Base-by-base conservation (phyloP, 2,329 filamentous ascomycete genomes). In the Colletotrichum gigasporum region DNA sequence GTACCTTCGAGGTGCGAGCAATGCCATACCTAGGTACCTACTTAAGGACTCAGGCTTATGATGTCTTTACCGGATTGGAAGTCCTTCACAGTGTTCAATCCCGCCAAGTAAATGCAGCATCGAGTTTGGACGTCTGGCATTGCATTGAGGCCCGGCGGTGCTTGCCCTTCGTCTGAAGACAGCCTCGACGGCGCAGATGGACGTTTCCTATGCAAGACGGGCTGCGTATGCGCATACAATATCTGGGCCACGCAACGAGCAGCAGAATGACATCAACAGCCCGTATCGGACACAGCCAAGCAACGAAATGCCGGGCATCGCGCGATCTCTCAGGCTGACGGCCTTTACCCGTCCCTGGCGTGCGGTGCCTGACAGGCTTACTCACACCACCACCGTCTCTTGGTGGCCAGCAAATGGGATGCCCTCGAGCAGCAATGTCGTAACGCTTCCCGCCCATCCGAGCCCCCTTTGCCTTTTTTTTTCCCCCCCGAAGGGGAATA, bases 281-380 rank as follows among this genome's bases (percentile, higher is more conserved):
- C 12, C n/a, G n/a, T 7, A 14, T 12, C 32, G 30, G 14, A 14
- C 48, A 28, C 26, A 28, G 28, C 45, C 26, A 42, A 18, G 8
- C 37, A 20, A 16, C 45, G 47, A 30, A 50, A n/a, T 18, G 30
- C 14, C 47, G 30, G 18, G 30, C 30, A 24, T 45, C 41, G 41
- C 22, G 12, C 41, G 14, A 14, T 5, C 6, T n/a, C 11, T 22
- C 5, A 11, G 14, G 44, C 34, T 34, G 18, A 34, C 22, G 32
- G 14, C n/a, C 22, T 7, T 26, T 3, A 8, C 10, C 12, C 16
- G n/a, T n/a, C 11, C 11, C 20, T 39, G 20, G 10, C 44, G 26
- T 22, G 34, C 35, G 55, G 58, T 61, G 22, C 41, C 32, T 61
- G 35, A 12, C 41, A 24, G 41, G 32, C 58, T 61, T 48, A 45